These are phyloP conservation scores for Myxozyma nipponensis DNA, from an alignment of 805 yeast species.

Conservation along the genomic window DNA sequence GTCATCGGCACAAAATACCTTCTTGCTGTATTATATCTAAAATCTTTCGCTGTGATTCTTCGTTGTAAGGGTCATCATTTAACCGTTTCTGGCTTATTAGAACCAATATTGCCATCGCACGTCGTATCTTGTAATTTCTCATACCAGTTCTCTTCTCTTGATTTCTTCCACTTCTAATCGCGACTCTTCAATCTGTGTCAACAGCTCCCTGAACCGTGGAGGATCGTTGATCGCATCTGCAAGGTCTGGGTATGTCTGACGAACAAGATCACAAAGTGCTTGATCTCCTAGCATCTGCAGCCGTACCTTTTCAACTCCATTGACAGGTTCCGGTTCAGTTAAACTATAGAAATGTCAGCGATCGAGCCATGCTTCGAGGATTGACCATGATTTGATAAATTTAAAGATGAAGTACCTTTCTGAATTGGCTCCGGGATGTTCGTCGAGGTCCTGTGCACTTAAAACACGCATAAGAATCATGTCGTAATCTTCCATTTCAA, in stretches of 20 bases:
- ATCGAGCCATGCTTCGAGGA: too few species aligned
- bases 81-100: slow-evolving; percentile 37
- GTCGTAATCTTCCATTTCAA: slow-evolving; percentile 56
- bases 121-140: not conserved
- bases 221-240: slow-evolving; percentile 48
- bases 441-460: slow-evolving; percentile 1
- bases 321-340: slow-evolving; percentile 11
- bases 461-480: slow-evolving; percentile 42
- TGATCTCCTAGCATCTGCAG: slow-evolving; percentile 38
- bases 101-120: not conserved
- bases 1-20: not conserved
- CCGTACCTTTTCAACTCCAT: slow-evolving; percentile 36
- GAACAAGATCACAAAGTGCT: slow-evolving; percentile 35
- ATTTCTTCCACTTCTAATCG: slow-evolving; percentile 35
- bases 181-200: slow-evolving; percentile 33
- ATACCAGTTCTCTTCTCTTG: slow-evolving; percentile 42
- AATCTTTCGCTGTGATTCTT: slow-evolving; percentile 62
- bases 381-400: too few species aligned
- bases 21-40: slow-evolving; percentile 60
- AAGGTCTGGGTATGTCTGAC: slow-evolving; percentile 47
- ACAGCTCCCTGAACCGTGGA: slow-evolving; percentile 43
- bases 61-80: slow-evolving; percentile 64
- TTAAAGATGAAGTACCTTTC: not conserved
- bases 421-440: not conserved
- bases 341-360: too few species aligned